Conservation (phyloP, 352 stramenopile genomes). For the Pythium pectinolyticum region DNA sequence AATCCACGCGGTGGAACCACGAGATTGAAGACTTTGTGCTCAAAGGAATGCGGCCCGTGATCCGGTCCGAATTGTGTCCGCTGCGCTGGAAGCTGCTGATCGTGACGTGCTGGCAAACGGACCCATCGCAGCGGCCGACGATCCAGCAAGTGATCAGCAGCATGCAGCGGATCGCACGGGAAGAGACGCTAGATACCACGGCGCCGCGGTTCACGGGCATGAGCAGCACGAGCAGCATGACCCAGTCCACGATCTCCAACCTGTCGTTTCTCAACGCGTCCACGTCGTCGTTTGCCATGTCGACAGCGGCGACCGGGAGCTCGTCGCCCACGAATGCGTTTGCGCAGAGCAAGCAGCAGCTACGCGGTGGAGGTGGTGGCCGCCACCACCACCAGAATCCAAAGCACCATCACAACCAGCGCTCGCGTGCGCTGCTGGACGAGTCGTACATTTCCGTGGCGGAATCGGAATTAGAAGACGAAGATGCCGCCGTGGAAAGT, state of each 20-base stretch:
- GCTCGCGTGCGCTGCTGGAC: constrained; percentile 20
- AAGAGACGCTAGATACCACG: constrained; percentile 71
- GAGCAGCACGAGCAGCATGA: constrained; percentile 31
- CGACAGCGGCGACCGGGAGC: constrained; percentile 11
- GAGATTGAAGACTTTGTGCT: constrained; percentile 85
- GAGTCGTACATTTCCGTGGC: constrained; percentile 31
- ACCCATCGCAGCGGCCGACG: constrained; percentile 76
- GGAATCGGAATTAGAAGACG: constrained; percentile 31
- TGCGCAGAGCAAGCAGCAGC: constrained; percentile 19
- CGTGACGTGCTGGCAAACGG: constrained; percentile 79
- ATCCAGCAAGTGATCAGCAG: constrained; percentile 87
- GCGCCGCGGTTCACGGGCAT: constrained; percentile 32
- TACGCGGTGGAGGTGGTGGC: no score
- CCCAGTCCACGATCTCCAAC: constrained; percentile 27
- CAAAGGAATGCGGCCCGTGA: constrained; percentile 61
- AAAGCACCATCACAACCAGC: constrained; percentile 10
- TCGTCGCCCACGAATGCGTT: constrained; percentile 23
- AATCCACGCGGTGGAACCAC: constrained; percentile 82
- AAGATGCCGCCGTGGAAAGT: constrained; percentile 24
- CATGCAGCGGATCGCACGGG: constrained; percentile 74
- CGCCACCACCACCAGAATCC: background rate
- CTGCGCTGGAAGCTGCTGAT: constrained; percentile 80
- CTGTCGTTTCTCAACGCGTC: constrained; percentile 31
- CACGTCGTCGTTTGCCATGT: constrained; percentile 16
- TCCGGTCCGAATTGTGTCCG: constrained; percentile 67